A percentile compares a stretch with the other conserved stretches of the same genome.
Evolutionary conservation across 1,139 yeast species (phyloP).

Genomic region (Blastobotrys proliferans): DNA sequence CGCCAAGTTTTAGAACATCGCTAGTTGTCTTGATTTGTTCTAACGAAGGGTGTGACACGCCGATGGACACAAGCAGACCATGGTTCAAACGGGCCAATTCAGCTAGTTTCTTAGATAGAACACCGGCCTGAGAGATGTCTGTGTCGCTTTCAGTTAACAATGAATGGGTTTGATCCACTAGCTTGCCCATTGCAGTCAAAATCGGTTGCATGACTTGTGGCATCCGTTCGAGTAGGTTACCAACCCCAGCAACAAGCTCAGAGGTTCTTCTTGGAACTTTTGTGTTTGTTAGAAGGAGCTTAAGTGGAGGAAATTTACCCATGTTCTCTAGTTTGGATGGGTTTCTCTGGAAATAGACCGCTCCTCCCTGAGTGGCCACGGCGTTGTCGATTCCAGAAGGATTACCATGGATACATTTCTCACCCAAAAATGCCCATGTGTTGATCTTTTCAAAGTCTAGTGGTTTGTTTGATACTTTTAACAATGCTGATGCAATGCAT

Average conservation of each 20-base stretch:
- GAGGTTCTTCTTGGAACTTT: constrained; percentile 85
- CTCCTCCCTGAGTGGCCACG: constrained; percentile 95
- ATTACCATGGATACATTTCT: constrained; percentile 91
- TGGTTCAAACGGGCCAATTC: constrained; percentile 82
- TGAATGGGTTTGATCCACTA: constrained; percentile 63
- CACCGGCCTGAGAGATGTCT: not conserved
- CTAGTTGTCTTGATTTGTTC: constrained; percentile 66
- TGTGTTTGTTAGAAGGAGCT: constrained; percentile 76
- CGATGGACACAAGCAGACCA: constrained; percentile 77
- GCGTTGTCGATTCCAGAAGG: constrained; percentile 98
- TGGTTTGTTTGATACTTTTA: constrained; percentile 29
- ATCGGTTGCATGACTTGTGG: constrained; percentile 56
- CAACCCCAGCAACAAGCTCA: constrained; percentile 73
- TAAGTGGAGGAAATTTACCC: constrained; percentile 59
- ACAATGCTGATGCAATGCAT: constrained; percentile 72
- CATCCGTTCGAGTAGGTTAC: constrained; percentile 47
- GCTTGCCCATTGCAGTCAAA: constrained; percentile 45
- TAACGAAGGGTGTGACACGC: constrained; percentile 88
- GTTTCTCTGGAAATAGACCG: constrained; percentile 79
- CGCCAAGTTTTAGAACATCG: constrained; percentile 64
- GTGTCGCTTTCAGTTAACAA: constrained; percentile 11
- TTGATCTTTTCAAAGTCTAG: constrained; percentile 57
- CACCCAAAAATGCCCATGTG: constrained; percentile 88
- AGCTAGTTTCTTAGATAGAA: constrained; percentile 38
- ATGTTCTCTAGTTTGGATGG: constrained; percentile 9